Percentiles rank a stretch among this genome's conserved stretches.
Evolutionary conservation across 306 rosid species (phyloP).

Genomic region (Corylus avellana): DNA sequence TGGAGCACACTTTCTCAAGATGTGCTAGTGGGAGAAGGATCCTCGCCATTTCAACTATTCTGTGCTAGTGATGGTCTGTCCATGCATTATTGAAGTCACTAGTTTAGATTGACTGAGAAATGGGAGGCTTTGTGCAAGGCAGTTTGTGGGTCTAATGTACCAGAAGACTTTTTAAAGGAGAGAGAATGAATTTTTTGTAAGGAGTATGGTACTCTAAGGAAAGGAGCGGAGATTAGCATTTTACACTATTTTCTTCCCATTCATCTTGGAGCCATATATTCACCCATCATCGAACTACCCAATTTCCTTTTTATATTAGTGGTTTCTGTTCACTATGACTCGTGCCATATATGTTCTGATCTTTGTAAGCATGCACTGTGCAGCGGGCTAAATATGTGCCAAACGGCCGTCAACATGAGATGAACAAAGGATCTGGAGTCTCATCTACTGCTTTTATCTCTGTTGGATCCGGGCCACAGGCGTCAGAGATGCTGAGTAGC

Average conservation of each 20-base stretch:
- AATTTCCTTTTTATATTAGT: neutral
- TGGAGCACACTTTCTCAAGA: neutral
- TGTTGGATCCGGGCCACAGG: slow-evolving; percentile 49
- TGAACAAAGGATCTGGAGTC: slow-evolving; percentile 58
- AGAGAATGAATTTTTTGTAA: neutral
- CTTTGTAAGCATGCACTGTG: slow-evolving; percentile 21
- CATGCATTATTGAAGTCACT: neutral
- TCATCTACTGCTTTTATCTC: slow-evolving; percentile 48
- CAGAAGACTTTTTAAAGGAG: neutral
- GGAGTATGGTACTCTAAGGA: neutral
- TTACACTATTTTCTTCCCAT: neutral
- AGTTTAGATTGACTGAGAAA: slow-evolving; percentile 2
- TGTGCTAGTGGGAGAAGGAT: neutral
- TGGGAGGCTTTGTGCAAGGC: neutral
- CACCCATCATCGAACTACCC: neutral
- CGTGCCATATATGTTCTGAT: slow-evolving; percentile 18
- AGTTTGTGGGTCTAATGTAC: neutral
- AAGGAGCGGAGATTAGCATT: neutral
- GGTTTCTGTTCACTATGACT: slow-evolving; percentile 1
- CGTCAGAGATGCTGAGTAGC: slow-evolving; percentile 67
- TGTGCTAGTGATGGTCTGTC: slow-evolving; percentile 8
- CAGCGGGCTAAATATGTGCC: slow-evolving; percentile 56
- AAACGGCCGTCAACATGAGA: slow-evolving; percentile 48
- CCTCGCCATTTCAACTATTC: neutral
- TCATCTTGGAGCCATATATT: neutral